Percentiles rank a stretch among this genome's conserved stretches.
These are phyloP conservation scores for Alternaria metachromatica DNA, from an alignment of 2,329 filamentous ascomycete species.

Conservation along the genomic window DNA sequence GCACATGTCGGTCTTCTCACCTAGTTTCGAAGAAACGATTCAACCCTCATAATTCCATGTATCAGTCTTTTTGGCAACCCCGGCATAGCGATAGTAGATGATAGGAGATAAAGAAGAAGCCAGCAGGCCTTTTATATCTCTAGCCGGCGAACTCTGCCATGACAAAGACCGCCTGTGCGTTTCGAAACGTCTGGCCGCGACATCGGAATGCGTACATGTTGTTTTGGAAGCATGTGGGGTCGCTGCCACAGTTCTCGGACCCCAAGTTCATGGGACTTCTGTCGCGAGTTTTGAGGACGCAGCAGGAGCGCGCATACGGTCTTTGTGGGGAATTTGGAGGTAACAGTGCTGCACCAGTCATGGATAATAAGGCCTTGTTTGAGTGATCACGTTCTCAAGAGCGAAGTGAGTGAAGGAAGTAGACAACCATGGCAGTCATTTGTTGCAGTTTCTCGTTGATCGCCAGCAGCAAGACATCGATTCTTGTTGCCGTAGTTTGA, in stretches of 20 bases:
- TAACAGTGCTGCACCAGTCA: neutral
- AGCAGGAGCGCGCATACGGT: neutral
- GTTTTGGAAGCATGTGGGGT: neutral
- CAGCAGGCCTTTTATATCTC: neutral
- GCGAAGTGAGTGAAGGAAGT: rapidly evolving
- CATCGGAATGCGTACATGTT: neutral
- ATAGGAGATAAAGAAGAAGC: too few relatives aligned
- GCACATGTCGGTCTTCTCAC: neutral
- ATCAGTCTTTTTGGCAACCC: neutral
- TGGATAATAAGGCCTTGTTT: too few relatives aligned
- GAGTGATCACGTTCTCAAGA: rapidly evolving
- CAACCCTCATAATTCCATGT: neutral
- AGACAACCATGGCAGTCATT: neutral
- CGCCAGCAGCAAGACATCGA: neutral
- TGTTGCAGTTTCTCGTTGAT: neutral
- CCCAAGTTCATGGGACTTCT: neutral
- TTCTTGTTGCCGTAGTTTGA: too few relatives aligned
- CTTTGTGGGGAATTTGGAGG: neutral
- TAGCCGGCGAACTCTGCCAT: neutral
- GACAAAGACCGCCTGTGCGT: too few relatives aligned
- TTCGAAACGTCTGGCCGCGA: neutral
- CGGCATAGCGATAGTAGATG: neutral
- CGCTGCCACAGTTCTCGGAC: neutral
- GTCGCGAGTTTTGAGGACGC: neutral
- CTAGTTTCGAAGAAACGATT: neutral